Evolutionary conservation across 1,284 basidiomycete species (phyloP), one percentile per base, ranked within the genome.

Genomic region (Anthracocystis panici-leucophaei): DNA sequence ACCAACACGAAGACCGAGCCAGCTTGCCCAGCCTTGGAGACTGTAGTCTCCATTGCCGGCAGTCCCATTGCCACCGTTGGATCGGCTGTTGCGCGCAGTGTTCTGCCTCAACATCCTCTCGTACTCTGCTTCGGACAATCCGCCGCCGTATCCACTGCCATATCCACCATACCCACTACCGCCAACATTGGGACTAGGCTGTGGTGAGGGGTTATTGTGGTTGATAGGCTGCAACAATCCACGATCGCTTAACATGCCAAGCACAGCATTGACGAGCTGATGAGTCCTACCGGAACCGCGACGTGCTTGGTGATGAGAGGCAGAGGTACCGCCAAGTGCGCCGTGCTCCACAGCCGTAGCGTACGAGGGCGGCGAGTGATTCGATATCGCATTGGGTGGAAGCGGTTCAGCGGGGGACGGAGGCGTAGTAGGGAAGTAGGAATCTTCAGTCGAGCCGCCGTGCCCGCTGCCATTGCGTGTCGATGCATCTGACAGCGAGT

Each of bases 161-260:
- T 65, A 48, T 0, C 49, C 61, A 5, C 65, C 61, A 23, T 68
- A 67, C 8, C 60, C 65, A 10, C 41, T 41, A 9, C 53, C 61
- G 5, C 58, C 71, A 8, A 51, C 1, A 4, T 20, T 50, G 0
- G 72, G 72, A 42, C 57, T 63, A 3, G 66, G 72, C 25, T 63
- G 62, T 10, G 72, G 72, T 1, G 63, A 66, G 7, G 72, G 72
- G 23, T 75, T 69, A 45, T 25, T 63, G 27, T 56, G 72, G 42
- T 65, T 69, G 35, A 80, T 53, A 0, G 79, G 73, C 46, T 73
- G 72, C 27, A 81, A 45, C 10, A 81, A 49, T 2, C 79, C 79
- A 8, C 79, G 62, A 12, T 81, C 80, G 29, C 72, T 67, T 31
- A 82, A 49, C 65, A 73, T 79, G n/a, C 78, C 77, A 8, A 80